phyloP scores from a whole-genome alignment of 139 green algal genomes.

The Coelastrella sp. region DNA sequence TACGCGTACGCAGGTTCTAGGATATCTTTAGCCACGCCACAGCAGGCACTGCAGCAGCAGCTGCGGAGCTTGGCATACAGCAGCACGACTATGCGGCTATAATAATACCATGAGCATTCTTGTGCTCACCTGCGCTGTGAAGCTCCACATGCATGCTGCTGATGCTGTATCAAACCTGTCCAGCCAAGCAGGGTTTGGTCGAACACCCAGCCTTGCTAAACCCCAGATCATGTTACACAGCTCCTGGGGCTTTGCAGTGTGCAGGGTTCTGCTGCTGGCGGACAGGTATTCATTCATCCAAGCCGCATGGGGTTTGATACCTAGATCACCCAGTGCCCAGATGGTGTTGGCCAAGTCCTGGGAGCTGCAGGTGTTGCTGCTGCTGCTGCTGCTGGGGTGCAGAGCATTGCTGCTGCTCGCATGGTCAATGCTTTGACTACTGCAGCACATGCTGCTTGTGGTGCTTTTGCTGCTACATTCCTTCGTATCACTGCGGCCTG shows the following conservation, averaged over 20 bases:
- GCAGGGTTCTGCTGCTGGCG: not conserved
- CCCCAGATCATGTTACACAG: slow-evolving; percentile 30
- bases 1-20: too few relatives aligned
- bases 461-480: not conserved
- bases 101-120: too few relatives aligned
- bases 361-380: not conserved
- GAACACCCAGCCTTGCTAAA: not conserved
- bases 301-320: not conserved
- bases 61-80: too few relatives aligned
- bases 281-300: slow-evolving; percentile 8
- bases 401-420: not conserved
- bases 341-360: slow-evolving; percentile 27
- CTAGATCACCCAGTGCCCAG: slow-evolving; percentile 21
- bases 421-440: not conserved
- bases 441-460: not conserved
- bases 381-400: slow-evolving; percentile 15
- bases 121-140: not conserved
- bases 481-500: too few relatives aligned
- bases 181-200: slow-evolving; percentile 1
- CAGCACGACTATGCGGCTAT: too few relatives aligned
- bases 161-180: slow-evolving; percentile 12
- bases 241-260: not conserved
- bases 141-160: not conserved
- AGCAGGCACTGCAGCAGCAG: too few relatives aligned
- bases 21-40: too few relatives aligned